Conservation (phyloP, 352 stramenopile species). For the Globisporangium irregulare region DNA sequence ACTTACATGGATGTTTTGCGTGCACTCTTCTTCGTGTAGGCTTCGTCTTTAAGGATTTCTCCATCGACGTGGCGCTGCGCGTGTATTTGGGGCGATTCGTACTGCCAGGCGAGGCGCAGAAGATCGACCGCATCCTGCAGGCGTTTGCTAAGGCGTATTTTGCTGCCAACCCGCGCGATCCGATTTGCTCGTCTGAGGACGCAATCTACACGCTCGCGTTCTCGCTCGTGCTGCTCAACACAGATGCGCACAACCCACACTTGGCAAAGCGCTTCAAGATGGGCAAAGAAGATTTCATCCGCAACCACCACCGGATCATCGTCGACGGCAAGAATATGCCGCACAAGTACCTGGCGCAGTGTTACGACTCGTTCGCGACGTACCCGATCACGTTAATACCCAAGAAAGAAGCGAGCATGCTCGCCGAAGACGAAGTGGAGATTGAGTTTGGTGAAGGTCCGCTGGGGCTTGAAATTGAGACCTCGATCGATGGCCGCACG, state of each 20-base stretch:
- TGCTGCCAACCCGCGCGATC: conserved; percentile 44
- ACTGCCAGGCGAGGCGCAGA: conserved; percentile 72
- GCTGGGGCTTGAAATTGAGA: conserved; percentile 76
- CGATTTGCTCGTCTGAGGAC: conserved; percentile 61
- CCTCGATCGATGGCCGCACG: conserved; percentile 62
- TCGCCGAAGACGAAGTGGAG: conserved; percentile 60
- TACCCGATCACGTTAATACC: conserved; percentile 60
- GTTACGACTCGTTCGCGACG: conserved; percentile 62
- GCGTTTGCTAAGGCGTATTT: conserved; percentile 73
- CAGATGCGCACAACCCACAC: conserved; percentile 72
- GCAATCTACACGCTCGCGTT: conserved; percentile 78
- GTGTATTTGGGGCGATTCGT: conserved; percentile 74
- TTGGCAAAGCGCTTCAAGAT: conserved; percentile 71
- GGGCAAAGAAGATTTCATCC: conserved; percentile 66
- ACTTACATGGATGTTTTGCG: too few relatives aligned
- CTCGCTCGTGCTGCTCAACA: conserved; percentile 77
- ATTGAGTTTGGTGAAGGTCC: conserved; percentile 54
- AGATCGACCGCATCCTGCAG: conserved; percentile 84
- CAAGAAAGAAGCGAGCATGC: conserved; percentile 32
- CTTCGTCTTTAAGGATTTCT: conserved; percentile 58
- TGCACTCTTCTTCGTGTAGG: conserved; percentile 15
- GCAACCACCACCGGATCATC: conserved; percentile 63
- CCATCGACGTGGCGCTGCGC: conserved; percentile 65
- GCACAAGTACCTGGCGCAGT: conserved; percentile 44
- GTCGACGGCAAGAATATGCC: conserved; percentile 40